phyloP scores from a whole-genome alignment of 345 rosid genomes.

The Bretschneidera sinensis region DNA sequence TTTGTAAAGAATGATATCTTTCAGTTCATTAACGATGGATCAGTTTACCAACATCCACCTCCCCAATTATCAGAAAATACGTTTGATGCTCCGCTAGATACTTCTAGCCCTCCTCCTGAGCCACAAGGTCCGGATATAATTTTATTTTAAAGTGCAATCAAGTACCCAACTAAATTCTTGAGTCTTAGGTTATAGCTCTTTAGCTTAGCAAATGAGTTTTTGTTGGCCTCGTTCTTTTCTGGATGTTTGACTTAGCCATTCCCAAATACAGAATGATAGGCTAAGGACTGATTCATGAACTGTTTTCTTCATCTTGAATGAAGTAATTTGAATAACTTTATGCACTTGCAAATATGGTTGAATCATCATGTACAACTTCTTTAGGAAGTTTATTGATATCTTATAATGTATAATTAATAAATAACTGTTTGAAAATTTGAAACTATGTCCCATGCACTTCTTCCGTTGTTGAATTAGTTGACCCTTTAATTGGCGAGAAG shows the following conservation, averaged over 20 bases:
- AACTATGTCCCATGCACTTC: too few relatives aligned
- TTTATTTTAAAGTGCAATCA: not conserved
- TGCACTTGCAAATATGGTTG: not conserved
- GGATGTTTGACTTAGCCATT: too few relatives aligned
- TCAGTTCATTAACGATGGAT: conserved; percentile 60
- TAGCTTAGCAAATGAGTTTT: conserved; percentile 6
- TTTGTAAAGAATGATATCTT: conserved; percentile 89
- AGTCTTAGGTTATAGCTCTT: not conserved
- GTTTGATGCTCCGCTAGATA: conserved; percentile 41
- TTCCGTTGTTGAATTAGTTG: not conserved
- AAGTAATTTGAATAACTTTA: not conserved
- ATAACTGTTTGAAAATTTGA: not conserved
- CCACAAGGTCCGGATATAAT: conserved; percentile 49
- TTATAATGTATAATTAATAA: not conserved
- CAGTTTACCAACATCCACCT: conserved; percentile 45
- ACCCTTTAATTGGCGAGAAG: not conserved
- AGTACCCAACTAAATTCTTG: not conserved
- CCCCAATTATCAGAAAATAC: conserved; percentile 41
- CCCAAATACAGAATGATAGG: too few relatives aligned
- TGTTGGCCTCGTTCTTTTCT: not conserved
- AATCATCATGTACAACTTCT: not conserved
- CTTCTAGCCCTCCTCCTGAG: conserved; percentile 48
- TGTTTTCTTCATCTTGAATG: too few relatives aligned
- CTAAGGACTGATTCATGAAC: too few relatives aligned
- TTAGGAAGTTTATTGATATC: not conserved